Base-by-base conservation (phyloP, 2,329 filamentous ascomycete species). In the Pochonia chlamydosporia region DNA sequence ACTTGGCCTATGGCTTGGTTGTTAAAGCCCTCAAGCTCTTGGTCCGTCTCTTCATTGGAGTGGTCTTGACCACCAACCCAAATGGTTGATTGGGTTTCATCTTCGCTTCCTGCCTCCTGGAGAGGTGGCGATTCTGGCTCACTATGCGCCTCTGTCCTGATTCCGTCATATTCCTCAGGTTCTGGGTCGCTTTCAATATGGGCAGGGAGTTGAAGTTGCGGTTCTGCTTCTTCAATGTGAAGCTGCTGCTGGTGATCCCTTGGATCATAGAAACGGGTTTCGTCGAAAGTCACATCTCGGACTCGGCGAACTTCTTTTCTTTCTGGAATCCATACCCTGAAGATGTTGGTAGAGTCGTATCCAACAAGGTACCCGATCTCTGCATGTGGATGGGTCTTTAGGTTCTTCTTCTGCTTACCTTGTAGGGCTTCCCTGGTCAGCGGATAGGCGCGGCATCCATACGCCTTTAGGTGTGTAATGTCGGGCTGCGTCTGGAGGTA, bases 271-370 rank as follows among this genome's bases (percentile, higher is more conserved):
- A 46, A 46, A 10, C 28, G 16, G 8, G 31, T 21, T 39, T 50
- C 20, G 31, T 49, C 46, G 20, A 49, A 49, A 14, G 31, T 49
- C 4, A 49, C 13, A 36, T 49, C 35, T 24, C 44, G 40, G 13
- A 47, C 30, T 23, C 40, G 33, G 21, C 13, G 3, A 24, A 50
- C 41, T 13, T 50, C n/a, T 11, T 3, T 16, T n/a, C 10, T 5
- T 10, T 18, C 9, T 3, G 13, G 26, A 24, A 49, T 39, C 26
- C n/a, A 49, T 18, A 49, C 44, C 24, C 23, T 43, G 36, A 42
- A 50, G 23, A 50, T 50, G 23, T 50, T 50, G 18, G 16, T 47
- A n/a, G 41, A 50, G 3, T 47, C 8, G 28, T 50, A 50, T 40
- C 30, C 18, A 42, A 50, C 20, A 7, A 50, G 37, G 36, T 50